A percentile compares a stretch with the other conserved stretches of the same genome.
Conservation (phyloP, 352 stramenopile species). For the Phytopythium vexans region DNA sequence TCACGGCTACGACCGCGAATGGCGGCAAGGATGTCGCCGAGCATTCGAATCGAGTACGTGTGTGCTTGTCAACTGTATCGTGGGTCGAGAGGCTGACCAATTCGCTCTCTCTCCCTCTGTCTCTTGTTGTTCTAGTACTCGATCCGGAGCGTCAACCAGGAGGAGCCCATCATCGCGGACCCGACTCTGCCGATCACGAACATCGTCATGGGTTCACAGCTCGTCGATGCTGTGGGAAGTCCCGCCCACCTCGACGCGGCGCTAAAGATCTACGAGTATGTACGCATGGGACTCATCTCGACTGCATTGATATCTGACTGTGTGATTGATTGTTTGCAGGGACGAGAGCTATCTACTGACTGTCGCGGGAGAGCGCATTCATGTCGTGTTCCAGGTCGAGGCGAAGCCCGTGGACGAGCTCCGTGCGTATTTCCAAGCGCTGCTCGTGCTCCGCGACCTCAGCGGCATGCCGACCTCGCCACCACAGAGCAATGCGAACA, state of each 20-base stretch:
- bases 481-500: constrained; percentile 13
- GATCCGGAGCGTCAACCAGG: constrained; percentile 57
- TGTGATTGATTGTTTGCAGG: constrained; percentile 13
- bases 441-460: constrained; percentile 49
- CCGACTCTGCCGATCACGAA: constrained; percentile 38
- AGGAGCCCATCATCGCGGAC: constrained; percentile 53
- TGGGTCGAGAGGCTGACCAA: neutral
- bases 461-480: constrained; percentile 6
- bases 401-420: constrained; percentile 58
- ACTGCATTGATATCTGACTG: neutral
- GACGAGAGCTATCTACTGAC: constrained; percentile 63
- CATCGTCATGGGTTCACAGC: constrained; percentile 61
- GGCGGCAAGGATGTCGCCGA: constrained; percentile 25
- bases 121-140: constrained; percentile 27
- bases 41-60: constrained; percentile 20
- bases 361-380: constrained; percentile 22
- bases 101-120: neutral
- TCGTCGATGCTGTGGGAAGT: constrained; percentile 35
- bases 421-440: constrained; percentile 69
- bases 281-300: neutral
- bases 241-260: constrained; percentile 39
- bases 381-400: constrained; percentile 54
- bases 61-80: constrained; percentile 10
- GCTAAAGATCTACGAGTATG: constrained; percentile 50
- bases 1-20: constrained; percentile 18